A percentile compares a stretch with the other conserved stretches of the same genome.
Evolutionary conservation across 1,284 basidiomycete species (phyloP).

Genomic region (Microbotryum lychnidis-dioicae): DNA sequence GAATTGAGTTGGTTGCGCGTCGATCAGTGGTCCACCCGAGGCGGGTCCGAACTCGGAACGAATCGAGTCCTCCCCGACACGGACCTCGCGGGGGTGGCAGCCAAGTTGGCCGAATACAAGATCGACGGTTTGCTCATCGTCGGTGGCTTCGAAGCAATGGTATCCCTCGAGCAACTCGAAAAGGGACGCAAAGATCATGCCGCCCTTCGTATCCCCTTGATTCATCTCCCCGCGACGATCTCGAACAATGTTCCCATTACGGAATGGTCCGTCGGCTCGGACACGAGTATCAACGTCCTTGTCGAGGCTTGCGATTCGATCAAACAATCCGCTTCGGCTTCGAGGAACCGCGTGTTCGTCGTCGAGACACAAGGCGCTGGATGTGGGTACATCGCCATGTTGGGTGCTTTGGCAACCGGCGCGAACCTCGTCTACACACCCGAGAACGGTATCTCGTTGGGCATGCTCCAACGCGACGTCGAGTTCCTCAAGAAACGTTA

Average conservation of each 20-base stretch:
- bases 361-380: constrained; percentile 95
- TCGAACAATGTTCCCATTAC: constrained; percentile 97
- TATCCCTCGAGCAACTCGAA: constrained; percentile 66
- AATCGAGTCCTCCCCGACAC: constrained; percentile 79
- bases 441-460: constrained; percentile 76
- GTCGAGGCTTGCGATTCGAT: constrained; percentile 96
- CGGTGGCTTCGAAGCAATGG: constrained; percentile 94
- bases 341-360: constrained; percentile 89
- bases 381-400: constrained; percentile 88
- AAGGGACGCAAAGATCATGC: constrained; percentile 73
- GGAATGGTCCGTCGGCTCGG: constrained; percentile 88
- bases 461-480: constrained; percentile 74
- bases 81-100: constrained; percentile 77
- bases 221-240: constrained; percentile 67
- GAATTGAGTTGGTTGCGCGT: constrained; percentile 94
- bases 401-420: constrained; percentile 88
- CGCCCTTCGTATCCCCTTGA: constrained; percentile 86
- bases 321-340: constrained; percentile 93
- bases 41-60: constrained; percentile 96
- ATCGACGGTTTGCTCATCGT: constrained; percentile 81
- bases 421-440: constrained; percentile 91
- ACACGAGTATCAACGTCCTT: constrained; percentile 94
- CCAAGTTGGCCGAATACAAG: constrained; percentile 78
- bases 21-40: constrained; percentile 90
- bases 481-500: constrained; percentile 83